Evolutionary conservation across 495 filamentous ascomycete genomes (phyloP).

Genomic region (Penicillium taxi): DNA sequence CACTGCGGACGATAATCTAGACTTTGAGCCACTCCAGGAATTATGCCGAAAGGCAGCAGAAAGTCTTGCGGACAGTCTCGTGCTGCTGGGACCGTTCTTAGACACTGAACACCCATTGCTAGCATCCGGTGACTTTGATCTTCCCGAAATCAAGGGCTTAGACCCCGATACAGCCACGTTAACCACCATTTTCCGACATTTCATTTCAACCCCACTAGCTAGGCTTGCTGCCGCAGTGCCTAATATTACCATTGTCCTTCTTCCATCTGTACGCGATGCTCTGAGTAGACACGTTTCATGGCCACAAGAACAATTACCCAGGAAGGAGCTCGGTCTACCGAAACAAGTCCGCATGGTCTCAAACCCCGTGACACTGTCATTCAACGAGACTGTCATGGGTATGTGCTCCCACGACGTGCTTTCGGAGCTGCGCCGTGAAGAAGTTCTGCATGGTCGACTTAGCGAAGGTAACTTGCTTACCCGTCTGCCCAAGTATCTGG

Average conservation of each 20-base stretch:
- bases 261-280: conserved; percentile 82
- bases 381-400: conserved; percentile 78
- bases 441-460: conserved; percentile 54
- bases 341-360: conserved; percentile 69
- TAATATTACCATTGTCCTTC: conserved; percentile 67
- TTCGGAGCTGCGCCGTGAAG: conserved; percentile 68
- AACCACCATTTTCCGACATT: conserved; percentile 71
- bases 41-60: conserved; percentile 71
- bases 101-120: conserved; percentile 88
- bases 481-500: conserved; percentile 59
- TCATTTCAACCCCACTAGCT: conserved; percentile 60
- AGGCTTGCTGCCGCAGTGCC: conserved; percentile 60
- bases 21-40: conserved; percentile 76
- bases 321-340: conserved; percentile 65
- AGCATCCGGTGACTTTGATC: conserved; percentile 79
- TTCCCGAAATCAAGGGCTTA: conserved; percentile 61
- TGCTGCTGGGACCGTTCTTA: conserved; percentile 81
- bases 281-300: conserved; percentile 76
- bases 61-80: conserved; percentile 65
- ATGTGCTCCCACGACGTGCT: conserved; percentile 79
- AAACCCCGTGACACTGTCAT: conserved; percentile 75
- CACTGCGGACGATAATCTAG: conserved; percentile 82
- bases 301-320: conserved; percentile 76
- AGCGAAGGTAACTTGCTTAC: conserved; percentile 53
- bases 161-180: conserved; percentile 74